Evolutionary conservation across 805 yeast genomes (phyloP), one percentile per base, ranked within the genome.

Genomic region (Candida alai): DNA sequence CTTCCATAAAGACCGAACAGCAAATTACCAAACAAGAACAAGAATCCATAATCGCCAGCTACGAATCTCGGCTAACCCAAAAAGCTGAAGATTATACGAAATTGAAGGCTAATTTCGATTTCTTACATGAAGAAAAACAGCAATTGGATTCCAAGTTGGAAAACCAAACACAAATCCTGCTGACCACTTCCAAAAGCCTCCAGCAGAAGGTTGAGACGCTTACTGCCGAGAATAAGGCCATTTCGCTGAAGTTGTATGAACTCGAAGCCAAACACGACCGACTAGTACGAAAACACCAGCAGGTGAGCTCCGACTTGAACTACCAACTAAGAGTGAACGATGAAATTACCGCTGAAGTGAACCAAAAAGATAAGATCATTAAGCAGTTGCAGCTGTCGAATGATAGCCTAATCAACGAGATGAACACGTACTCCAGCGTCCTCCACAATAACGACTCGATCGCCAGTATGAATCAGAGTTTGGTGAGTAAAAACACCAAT

Each of bases 291-390:
- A 56, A 45, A 32, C 65, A 48, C 22, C 60, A 65, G 18, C 54
- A 60, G 23, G 48, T 73, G 33, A 49, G 59, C 13, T 48, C 63
- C 1, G 62, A 70, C 36, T 47, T 63, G 30, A 51, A 52, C 26
- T 55, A 60, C 27, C 60, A 61, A 30, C 54, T 56, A 9, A 22
- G 28, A 10, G 47, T 59, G 14, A 62, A 54, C 35, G 58, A 56
- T 30, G 70, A 70, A 18, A 59, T 72, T 14, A 60, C 58, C 18
- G 64, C 56, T 36, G 56, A 71, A 46, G 35, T 60, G 36, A 39
- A 54, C 33, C 33, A 52, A 23, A 42, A 65, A 37, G 49, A 66
- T 28, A 28, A 32, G 3, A 51, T 44, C 13, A 48, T 48, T 17
- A 30, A 38, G 6, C 40, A 45, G 22, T 27, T 52, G 20, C 35